Conservation (phyloP, 2,329 filamentous ascomycete species). For the Diatrype stigma region DNA sequence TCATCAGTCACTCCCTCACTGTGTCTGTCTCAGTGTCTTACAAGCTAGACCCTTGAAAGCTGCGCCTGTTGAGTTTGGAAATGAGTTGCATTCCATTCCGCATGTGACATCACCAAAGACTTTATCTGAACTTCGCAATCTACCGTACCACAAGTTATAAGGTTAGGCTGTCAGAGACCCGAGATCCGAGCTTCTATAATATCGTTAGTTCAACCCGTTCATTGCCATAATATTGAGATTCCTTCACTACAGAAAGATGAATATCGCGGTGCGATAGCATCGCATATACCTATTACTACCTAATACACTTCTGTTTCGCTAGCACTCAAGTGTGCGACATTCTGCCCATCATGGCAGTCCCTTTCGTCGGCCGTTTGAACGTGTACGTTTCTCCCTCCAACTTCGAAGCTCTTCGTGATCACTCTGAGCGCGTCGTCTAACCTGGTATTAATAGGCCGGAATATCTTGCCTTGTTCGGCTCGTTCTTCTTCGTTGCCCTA, state of each 20-base stretch:
- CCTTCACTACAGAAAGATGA: too few species aligned
- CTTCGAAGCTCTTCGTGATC: background rate
- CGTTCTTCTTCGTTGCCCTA: constrained; percentile 75
- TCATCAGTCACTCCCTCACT: too few species aligned
- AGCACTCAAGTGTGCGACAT: background rate
- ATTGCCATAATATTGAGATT: too few species aligned
- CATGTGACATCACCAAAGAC: background rate
- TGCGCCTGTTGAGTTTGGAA: background rate
- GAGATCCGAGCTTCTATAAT: too few species aligned
- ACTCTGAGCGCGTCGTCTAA: background rate
- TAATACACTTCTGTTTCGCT: background rate
- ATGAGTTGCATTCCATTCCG: background rate
- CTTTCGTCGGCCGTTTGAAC: constrained; percentile 37
- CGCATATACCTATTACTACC: background rate
- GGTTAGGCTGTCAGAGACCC: background rate
- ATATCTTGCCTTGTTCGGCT: constrained; percentile 81
- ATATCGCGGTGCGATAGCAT: background rate
- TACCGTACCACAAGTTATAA: background rate
- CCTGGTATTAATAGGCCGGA: constrained; percentile 56
- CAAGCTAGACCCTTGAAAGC: background rate
- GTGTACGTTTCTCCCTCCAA: constrained; percentile 25
- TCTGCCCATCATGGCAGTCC: constrained; percentile 31
- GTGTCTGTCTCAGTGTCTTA: too few species aligned
- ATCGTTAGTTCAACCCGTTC: too few species aligned
- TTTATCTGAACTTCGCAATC: background rate